Base-by-base conservation (phyloP, 257 asterid species). In the Solanum sparsipilum region DNA sequence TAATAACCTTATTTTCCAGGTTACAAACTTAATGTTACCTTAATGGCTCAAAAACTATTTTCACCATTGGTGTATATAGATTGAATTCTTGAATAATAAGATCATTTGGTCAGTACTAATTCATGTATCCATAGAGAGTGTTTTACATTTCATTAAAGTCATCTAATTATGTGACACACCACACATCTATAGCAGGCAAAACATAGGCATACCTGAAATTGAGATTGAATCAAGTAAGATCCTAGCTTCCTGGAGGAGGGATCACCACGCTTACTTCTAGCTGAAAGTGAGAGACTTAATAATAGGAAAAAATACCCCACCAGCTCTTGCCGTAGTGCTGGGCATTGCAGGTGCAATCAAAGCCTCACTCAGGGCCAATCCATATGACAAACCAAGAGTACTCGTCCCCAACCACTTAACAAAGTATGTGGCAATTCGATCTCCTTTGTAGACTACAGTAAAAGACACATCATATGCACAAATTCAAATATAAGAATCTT, bases 281-380 rank as follows among this genome's bases (percentile, higher is more conserved):
- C 36, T 34, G 36, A 34, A 34, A 34, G 90, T 6, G 98, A 93
- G 88, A 0, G 99, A 95, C 91, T 95, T 94, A 67, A 96, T 95
- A 86, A 96, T 94, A 3, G 99, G 99, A 93, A 94, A 89, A 89
- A 96, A 96, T 21, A 96, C 98, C 2, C 99, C 98, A 9, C 99
- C 98, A 8, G 98, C 99, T 90, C 99, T 94, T 4, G 98, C 98
- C 5, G 98, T 96, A 84, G 99, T 94, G 88, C 99, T 96, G 32
- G 98, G 98, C 99, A 96, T 96, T 31, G 98, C 98, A 87, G 98
- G 99, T 58, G 98, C 96, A 83, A 96, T 94, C 94, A 95, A 89
- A 6, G 98, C 98, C 94, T 96, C 99, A 73, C 98, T 95, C 90
- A 96, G 76, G 29, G 98, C 91, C 94, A 96, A 88, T 15, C 98